A percentile compares a stretch with the other conserved stretches of the same genome.
Evolutionary conservation across 148 eudicot species (phyloP).

Genomic region (Arctostaphylos glauca): DNA sequence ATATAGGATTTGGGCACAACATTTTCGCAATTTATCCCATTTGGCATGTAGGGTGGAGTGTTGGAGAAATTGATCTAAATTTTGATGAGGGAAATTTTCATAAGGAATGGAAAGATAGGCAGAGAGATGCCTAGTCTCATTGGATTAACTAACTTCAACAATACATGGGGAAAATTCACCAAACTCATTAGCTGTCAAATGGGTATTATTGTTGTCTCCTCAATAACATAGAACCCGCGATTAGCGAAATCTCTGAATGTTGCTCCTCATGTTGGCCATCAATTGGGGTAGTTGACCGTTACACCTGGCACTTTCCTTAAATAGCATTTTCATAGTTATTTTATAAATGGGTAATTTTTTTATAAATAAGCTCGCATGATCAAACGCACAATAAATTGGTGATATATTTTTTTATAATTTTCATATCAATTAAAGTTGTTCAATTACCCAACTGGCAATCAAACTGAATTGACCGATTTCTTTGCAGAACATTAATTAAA

Average conservation of each 20-base stretch:
- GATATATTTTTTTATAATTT: too few species aligned
- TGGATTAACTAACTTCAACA: not conserved
- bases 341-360: too few species aligned
- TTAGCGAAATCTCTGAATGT: not conserved
- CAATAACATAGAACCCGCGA: not conserved
- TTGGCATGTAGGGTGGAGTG: too few species aligned
- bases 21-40: not conserved
- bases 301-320: not conserved
- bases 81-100: not conserved
- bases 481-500: too few species aligned
- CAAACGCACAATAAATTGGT: too few species aligned
- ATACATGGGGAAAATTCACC: not conserved
- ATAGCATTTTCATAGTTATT: not conserved
- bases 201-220: not conserved
- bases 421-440: too few species aligned
- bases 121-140: not conserved
- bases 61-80: not conserved
- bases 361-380: too few species aligned
- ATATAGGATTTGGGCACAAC: not conserved
- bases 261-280: not conserved
- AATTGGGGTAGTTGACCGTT: not conserved
- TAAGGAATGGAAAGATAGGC: not conserved
- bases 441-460: too few species aligned
- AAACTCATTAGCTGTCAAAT: constrained; percentile 5
- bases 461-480: too few species aligned